phyloP scores from a whole-genome alignment of 305 asterid genomes.

The Lippia alba region DNA sequence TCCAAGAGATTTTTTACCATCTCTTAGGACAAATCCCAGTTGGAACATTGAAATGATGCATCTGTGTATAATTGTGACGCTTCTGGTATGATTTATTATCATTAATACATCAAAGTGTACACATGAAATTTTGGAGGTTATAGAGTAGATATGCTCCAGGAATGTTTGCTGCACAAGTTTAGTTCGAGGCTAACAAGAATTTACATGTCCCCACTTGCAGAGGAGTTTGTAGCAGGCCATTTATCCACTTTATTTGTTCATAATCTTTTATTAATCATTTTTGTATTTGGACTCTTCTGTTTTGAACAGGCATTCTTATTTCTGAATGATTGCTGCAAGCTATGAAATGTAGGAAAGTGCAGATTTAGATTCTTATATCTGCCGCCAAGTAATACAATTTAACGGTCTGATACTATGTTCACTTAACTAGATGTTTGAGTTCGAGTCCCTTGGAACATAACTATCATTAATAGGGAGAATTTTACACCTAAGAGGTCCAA shows the following conservation, averaged over 20 bases:
- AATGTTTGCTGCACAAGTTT: slow-evolving; percentile 15
- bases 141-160: not conserved
- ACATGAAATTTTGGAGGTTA: slow-evolving; percentile 1
- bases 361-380: not conserved
- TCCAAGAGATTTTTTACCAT: slow-evolving; percentile 1
- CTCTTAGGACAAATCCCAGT: slow-evolving; percentile 3
- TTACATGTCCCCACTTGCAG: slow-evolving; percentile 13
- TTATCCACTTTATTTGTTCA: slow-evolving; percentile 4
- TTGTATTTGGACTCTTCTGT: not conserved
- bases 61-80: slow-evolving; percentile 23
- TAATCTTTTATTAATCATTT: slow-evolving; percentile 12
- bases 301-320: not conserved
- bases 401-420: too few species aligned
- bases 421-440: too few species aligned
- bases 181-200: slow-evolving; percentile 19
- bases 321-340: not conserved
- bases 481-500: too few species aligned
- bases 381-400: too few species aligned
- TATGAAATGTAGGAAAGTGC: slow-evolving; percentile 10
- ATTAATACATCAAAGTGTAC: not conserved
- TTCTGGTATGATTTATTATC: not conserved
- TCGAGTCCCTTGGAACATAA: too few species aligned
- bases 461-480: too few species aligned
- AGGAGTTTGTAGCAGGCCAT: slow-evolving; percentile 20
- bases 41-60: not conserved